phyloP scores from a whole-genome alignment of 2,329 filamentous ascomycete genomes.

The Epichloe sibirici region DNA sequence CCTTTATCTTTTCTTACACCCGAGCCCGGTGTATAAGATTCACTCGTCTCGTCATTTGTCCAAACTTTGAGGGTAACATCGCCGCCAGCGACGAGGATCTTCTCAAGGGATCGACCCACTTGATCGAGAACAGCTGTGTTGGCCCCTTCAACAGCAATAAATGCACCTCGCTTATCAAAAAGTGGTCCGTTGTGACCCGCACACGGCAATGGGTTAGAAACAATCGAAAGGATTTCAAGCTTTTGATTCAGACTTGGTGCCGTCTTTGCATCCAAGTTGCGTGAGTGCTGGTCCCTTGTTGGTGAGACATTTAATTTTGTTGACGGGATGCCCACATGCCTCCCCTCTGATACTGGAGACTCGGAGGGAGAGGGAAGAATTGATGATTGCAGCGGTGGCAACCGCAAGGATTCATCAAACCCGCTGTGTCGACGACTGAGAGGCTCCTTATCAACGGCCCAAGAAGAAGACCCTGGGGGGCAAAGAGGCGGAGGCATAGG shows the following conservation, averaged over 20 bases:
- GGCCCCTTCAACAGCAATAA: slow-evolving; percentile 75
- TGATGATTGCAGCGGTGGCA: slow-evolving; percentile 40
- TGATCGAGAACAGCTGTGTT: slow-evolving; percentile 36
- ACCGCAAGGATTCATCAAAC: slow-evolving; percentile 40
- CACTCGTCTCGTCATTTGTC: slow-evolving; percentile 20
- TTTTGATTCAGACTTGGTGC: slow-evolving; percentile 57
- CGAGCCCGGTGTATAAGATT: neutral
- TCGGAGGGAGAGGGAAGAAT: slow-evolving; percentile 19
- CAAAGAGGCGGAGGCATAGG: slow-evolving; percentile 45
- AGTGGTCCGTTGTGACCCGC: slow-evolving; percentile 19
- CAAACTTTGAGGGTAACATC: slow-evolving; percentile 33
- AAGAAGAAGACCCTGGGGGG: slow-evolving; percentile 20
- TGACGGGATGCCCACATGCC: slow-evolving; percentile 16
- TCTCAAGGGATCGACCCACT: slow-evolving; percentile 53
- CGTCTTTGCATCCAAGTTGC: slow-evolving; percentile 21
- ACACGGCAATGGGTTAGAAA: slow-evolving; percentile 54
- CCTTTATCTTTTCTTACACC: slow-evolving; percentile 2
- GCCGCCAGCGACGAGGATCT: slow-evolving; percentile 39
- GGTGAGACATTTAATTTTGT: slow-evolving; percentile 13
- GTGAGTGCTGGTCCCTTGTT: neutral
- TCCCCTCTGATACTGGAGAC: slow-evolving; percentile 13
- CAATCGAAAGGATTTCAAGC: slow-evolving; percentile 61
- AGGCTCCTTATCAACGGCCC: slow-evolving; percentile 18
- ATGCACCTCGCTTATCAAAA: slow-evolving; percentile 51
- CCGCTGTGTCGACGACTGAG: slow-evolving; percentile 30